phyloP scores from a whole-genome alignment of 352 stramenopile genomes.

The Globisporangium recalcitrans region DNA sequence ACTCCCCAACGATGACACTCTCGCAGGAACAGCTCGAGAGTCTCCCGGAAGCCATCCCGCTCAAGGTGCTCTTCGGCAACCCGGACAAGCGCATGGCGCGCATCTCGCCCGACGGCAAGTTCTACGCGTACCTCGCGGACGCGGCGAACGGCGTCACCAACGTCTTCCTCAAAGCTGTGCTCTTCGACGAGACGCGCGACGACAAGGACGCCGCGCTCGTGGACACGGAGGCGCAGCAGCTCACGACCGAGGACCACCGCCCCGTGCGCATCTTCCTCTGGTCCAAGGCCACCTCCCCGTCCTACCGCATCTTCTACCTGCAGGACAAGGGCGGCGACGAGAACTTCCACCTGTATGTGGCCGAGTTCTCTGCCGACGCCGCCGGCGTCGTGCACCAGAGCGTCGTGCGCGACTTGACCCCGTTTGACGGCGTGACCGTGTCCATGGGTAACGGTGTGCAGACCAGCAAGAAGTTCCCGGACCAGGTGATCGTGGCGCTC shows the following conservation, averaged over 20 bases:
- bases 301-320: slow-evolving; percentile 31
- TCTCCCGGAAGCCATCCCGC: slow-evolving; percentile 33
- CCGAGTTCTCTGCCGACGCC: slow-evolving; percentile 30
- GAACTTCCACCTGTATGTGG: slow-evolving; percentile 40
- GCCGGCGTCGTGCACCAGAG: slow-evolving; percentile 17
- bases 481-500: slow-evolving; percentile 30
- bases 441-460: slow-evolving; percentile 17
- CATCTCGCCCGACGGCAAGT: slow-evolving; percentile 40
- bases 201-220: slow-evolving; percentile 24
- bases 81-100: slow-evolving; percentile 37
- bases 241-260: slow-evolving; percentile 35
- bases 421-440: slow-evolving; percentile 30
- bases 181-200: slow-evolving; percentile 16
- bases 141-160: slow-evolving; percentile 36
- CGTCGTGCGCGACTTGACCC: slow-evolving; percentile 33
- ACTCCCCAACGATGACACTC: slow-evolving; percentile 7
- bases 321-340: slow-evolving; percentile 42
- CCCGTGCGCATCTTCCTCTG: slow-evolving; percentile 38
- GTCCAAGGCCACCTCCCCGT: slow-evolving; percentile 21
- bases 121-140: slow-evolving; percentile 43
- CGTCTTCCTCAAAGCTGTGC: slow-evolving; percentile 36
- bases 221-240: slow-evolving; percentile 24
- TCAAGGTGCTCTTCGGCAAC: slow-evolving; percentile 44
- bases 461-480: slow-evolving; percentile 23
- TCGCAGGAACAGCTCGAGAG: slow-evolving; percentile 13